Percentiles rank a stretch among this genome's conserved stretches.
These are phyloP conservation scores for Paecilomyces fulvus DNA, from an alignment of 2,329 filamentous ascomycete genomes.

Conservation along the genomic window DNA sequence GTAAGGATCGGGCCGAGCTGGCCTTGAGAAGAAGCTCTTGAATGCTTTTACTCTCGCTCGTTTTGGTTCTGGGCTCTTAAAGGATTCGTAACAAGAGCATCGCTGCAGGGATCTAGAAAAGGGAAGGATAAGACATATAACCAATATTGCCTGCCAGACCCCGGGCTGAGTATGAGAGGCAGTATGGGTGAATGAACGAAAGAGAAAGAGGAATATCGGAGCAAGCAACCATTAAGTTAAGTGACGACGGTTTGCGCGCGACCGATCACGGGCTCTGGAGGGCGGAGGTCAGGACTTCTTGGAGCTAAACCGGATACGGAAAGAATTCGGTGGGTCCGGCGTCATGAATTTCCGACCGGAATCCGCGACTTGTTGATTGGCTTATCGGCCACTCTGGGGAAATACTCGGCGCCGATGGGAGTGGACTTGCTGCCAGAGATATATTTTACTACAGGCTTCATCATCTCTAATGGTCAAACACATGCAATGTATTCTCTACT, in stretches of 20 bases:
- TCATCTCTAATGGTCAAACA: neutral
- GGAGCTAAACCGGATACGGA: constrained; percentile 6
- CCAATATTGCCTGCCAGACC: neutral
- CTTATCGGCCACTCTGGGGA: neutral
- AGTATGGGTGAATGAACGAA: constrained; percentile 4
- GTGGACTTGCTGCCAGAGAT: neutral
- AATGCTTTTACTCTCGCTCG: neutral
- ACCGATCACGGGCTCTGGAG: constrained; percentile 28
- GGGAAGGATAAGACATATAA: neutral
- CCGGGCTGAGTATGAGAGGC: neutral
- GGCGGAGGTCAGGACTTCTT: constrained; percentile 22
- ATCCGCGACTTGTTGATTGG: neutral
- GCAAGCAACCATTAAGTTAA: constrained; percentile 4
- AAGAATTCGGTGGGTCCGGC: constrained; percentile 9
- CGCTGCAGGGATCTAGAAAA: neutral
- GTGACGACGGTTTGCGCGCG: constrained; percentile 28
- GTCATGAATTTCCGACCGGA: constrained; percentile 16
- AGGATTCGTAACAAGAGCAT: neutral
- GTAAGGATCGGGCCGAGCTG: neutral
- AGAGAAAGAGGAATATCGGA: constrained; percentile 4
- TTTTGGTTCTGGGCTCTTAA: neutral
- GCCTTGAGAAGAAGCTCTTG: neutral
- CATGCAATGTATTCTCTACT: neutral
- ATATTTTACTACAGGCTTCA: neutral
- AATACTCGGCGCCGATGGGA: neutral